Conservation (phyloP, 352 stramenopile species). For the Globisporangium cylindrosporum region DNA sequence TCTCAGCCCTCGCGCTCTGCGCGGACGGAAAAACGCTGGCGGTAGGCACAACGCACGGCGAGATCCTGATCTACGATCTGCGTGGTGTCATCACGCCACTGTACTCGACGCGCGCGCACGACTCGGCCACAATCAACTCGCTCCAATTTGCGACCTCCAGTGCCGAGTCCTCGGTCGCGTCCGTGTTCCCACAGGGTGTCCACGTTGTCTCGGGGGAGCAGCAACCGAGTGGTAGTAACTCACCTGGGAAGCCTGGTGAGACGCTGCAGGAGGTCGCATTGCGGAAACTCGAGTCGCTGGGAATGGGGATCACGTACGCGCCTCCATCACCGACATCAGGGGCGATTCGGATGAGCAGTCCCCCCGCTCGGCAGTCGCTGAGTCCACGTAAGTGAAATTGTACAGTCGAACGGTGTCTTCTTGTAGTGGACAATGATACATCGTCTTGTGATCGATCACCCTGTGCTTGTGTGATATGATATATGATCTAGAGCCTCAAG, state of each 20-base stretch:
- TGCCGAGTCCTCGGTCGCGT: constrained; percentile 22
- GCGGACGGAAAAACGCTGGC: constrained; percentile 66
- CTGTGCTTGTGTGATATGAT: background rate
- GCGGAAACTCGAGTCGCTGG: constrained; percentile 38
- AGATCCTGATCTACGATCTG: constrained; percentile 67
- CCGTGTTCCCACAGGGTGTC: constrained; percentile 32
- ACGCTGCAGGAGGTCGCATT: constrained; percentile 42
- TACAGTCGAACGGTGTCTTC: background rate
- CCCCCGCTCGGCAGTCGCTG: background rate
- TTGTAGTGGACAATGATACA: background rate
- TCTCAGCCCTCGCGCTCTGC: constrained; percentile 56
- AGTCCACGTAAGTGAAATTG: constrained; percentile 5
- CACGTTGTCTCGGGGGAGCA: constrained; percentile 48
- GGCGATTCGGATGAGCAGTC: background rate
- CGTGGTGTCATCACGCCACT: constrained; percentile 60
- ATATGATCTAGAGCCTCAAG: background rate
- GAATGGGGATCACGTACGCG: constrained; percentile 18
- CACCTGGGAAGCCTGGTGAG: constrained; percentile 30
- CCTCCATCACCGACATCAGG: constrained; percentile 2
- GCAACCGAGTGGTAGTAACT: constrained; percentile 1
- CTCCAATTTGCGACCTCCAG: constrained; percentile 51
- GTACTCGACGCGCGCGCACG: constrained; percentile 38
- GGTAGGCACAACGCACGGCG: constrained; percentile 45
- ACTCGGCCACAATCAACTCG: constrained; percentile 42
- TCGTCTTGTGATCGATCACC: background rate